phyloP scores from a whole-genome alignment of 805 yeast species.

The Lachancea quebecensis region DNA sequence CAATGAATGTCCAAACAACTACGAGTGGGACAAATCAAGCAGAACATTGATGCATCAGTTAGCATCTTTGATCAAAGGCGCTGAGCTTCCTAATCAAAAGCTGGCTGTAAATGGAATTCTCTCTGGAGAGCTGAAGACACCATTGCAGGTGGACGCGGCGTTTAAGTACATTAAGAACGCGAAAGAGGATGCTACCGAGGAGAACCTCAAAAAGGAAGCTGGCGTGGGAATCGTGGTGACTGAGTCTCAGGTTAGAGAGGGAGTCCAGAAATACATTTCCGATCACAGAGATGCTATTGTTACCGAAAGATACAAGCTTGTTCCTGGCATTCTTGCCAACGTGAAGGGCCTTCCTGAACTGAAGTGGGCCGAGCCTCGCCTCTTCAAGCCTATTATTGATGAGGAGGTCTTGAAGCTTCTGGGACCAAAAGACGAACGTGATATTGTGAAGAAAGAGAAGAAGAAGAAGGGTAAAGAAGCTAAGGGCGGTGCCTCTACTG shows the following conservation, averaged over 20 bases:
- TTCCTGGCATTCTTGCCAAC: constrained; percentile 71
- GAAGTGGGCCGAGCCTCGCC: constrained; percentile 88
- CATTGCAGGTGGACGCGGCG: constrained; percentile 75
- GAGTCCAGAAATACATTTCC: constrained; percentile 54
- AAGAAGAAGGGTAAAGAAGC: constrained; percentile 36
- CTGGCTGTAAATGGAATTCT: constrained; percentile 55
- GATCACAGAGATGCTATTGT: constrained; percentile 52
- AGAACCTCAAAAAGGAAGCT: constrained; percentile 52
- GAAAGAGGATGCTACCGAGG: constrained; percentile 39
- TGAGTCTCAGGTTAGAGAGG: constrained; percentile 53
- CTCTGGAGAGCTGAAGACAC: constrained; percentile 55
- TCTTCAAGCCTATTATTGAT: constrained; percentile 84
- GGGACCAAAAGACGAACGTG: constrained; percentile 97
- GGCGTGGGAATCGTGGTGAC: constrained; percentile 80
- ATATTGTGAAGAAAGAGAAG: constrained; percentile 70
- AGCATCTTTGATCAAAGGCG: constrained; percentile 63
- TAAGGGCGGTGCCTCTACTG: constrained; percentile 2
- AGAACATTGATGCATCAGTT: constrained; percentile 67
- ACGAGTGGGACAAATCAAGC: constrained; percentile 48
- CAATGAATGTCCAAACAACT: constrained; percentile 31
- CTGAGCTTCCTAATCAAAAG: constrained; percentile 40
- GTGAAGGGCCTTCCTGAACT: constrained; percentile 66
- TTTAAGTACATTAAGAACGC: constrained; percentile 59
- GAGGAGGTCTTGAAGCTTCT: constrained; percentile 58
- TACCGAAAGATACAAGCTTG: constrained; percentile 69